These are phyloP conservation scores for Escovopsis weberi DNA, from an alignment of 2,329 filamentous ascomycete species.

Conservation along the genomic window DNA sequence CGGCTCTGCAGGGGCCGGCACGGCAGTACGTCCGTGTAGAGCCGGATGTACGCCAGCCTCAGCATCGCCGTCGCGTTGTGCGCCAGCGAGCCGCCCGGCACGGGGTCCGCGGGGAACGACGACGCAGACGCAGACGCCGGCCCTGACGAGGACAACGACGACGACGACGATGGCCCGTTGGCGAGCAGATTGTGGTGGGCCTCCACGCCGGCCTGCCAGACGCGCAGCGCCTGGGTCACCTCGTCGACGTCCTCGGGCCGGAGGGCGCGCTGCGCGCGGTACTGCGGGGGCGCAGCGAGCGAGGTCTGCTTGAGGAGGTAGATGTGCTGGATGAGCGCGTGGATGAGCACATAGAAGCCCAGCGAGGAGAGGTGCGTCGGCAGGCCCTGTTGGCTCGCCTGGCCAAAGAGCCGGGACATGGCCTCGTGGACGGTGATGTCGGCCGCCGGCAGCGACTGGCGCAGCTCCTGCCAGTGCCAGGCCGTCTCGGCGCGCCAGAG, in stretches of 20 bases:
- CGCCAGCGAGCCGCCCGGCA: slow-evolving; percentile 44
- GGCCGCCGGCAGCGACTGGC: slow-evolving; percentile 33
- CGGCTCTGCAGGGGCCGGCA: slow-evolving; percentile 49
- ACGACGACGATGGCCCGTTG: slow-evolving; percentile 5
- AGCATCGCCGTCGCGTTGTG: slow-evolving; percentile 50
- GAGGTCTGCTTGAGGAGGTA: slow-evolving; percentile 53
- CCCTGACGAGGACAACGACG: too few species aligned
- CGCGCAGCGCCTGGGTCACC: slow-evolving; percentile 36
- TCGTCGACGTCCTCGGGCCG: slow-evolving; percentile 42
- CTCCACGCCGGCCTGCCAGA: slow-evolving; percentile 46
- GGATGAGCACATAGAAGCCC: slow-evolving; percentile 58
- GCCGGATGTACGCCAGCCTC: slow-evolving; percentile 47
- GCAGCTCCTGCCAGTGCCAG: slow-evolving; percentile 46
- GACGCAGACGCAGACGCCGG: slow-evolving; percentile 27
- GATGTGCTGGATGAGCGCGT: slow-evolving; percentile 58
- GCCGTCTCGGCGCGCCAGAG: slow-evolving; percentile 43
- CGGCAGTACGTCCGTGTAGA: slow-evolving; percentile 51
- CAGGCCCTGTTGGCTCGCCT: slow-evolving; percentile 29
- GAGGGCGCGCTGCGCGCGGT: slow-evolving; percentile 34
- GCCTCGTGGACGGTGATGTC: slow-evolving; percentile 43
- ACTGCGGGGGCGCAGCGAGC: slow-evolving; percentile 32
- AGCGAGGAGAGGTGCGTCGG: slow-evolving; percentile 40
- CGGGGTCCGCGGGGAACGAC: slow-evolving; percentile 30
- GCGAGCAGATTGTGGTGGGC: slow-evolving; percentile 37
- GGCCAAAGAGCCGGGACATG: slow-evolving; percentile 39